Evolutionary conservation across 2,329 filamentous ascomycete species (phyloP).

Genomic region (Whalleya microplaca): DNA sequence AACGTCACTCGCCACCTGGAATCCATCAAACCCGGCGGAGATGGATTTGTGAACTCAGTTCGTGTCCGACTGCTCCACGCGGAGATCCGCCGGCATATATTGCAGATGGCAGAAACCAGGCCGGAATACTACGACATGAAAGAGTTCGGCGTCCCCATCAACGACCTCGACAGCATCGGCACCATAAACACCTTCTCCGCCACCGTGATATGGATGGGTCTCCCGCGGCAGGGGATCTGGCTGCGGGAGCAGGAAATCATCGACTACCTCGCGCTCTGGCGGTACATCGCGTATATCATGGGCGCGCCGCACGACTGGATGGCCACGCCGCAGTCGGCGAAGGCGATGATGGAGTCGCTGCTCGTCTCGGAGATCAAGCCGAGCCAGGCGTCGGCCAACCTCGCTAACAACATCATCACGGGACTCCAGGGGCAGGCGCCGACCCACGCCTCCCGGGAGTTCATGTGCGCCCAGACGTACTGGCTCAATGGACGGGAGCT

Average conservation of each 20-base stretch:
- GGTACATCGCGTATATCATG: slow-evolving; percentile 72
- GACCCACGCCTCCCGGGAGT: slow-evolving; percentile 65
- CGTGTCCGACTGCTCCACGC: slow-evolving; percentile 73
- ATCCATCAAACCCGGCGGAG: slow-evolving; percentile 69
- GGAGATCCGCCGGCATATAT: slow-evolving; percentile 66
- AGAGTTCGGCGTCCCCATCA: slow-evolving; percentile 68
- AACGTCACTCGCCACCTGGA: slow-evolving; percentile 69
- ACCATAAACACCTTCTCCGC: slow-evolving; percentile 74
- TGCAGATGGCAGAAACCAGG: slow-evolving; percentile 57
- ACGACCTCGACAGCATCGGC: slow-evolving; percentile 73
- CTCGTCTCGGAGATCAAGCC: slow-evolving; percentile 69
- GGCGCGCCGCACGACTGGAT: slow-evolving; percentile 69
- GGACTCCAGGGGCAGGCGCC: slow-evolving; percentile 69
- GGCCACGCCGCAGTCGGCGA: slow-evolving; percentile 57
- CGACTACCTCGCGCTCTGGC: slow-evolving; percentile 78
- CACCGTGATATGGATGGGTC: slow-evolving; percentile 63
- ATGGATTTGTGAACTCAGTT: slow-evolving; percentile 66
- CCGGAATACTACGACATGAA: slow-evolving; percentile 66
- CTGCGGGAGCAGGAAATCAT: slow-evolving; percentile 62
- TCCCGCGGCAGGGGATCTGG: slow-evolving; percentile 61
- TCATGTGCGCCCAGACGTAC: slow-evolving; percentile 68
- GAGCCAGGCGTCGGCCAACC: slow-evolving; percentile 61
- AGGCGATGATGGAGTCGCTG: slow-evolving; percentile 68
- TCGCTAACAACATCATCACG: slow-evolving; percentile 77
- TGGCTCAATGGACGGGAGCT: slow-evolving; percentile 72